Percentiles rank a stretch among this genome's conserved stretches.
These are phyloP conservation scores for Catunica adiposa DNA, from an alignment of 2,329 filamentous ascomycete genomes.

Conservation along the genomic window DNA sequence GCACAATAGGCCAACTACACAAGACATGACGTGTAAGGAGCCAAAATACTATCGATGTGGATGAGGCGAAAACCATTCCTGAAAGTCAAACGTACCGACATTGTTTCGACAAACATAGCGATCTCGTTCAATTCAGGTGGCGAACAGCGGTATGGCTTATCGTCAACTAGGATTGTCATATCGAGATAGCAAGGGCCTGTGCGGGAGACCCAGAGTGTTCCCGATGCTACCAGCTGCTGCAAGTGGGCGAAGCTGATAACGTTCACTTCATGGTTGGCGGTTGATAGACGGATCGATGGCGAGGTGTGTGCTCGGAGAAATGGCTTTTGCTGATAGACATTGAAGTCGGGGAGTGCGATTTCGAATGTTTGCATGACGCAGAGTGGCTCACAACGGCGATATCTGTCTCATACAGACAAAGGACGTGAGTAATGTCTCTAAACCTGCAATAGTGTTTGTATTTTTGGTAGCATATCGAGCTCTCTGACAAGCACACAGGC, in stretches of 20 bases:
- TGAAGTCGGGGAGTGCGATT: constrained; percentile 5
- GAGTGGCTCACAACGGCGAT: background rate
- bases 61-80: background rate
- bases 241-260: constrained; percentile 7
- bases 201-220: constrained; percentile 12
- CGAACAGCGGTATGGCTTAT: constrained; percentile 7
- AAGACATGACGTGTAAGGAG: background rate
- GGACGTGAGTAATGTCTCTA: background rate
- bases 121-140: constrained; percentile 6
- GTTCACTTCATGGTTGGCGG: background rate
- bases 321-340: constrained; percentile 3
- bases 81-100: constrained; percentile 8
- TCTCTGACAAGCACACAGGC: background rate
- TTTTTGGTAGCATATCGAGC: background rate
- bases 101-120: constrained; percentile 6
- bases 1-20: too few species aligned
- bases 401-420: background rate
- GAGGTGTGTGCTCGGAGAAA: background rate
- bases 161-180: constrained; percentile 8
- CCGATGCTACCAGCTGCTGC: constrained; percentile 2
- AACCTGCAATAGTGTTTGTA: background rate
- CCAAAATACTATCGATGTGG: background rate
- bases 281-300: constrained; percentile 1
- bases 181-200: constrained; percentile 13
- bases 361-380: constrained; percentile 1